Percentiles rank a stretch among this genome's conserved stretches.
Conservation (phyloP, 2,329 filamentous ascomycete species). For the Cladosporium sp. region DNA sequence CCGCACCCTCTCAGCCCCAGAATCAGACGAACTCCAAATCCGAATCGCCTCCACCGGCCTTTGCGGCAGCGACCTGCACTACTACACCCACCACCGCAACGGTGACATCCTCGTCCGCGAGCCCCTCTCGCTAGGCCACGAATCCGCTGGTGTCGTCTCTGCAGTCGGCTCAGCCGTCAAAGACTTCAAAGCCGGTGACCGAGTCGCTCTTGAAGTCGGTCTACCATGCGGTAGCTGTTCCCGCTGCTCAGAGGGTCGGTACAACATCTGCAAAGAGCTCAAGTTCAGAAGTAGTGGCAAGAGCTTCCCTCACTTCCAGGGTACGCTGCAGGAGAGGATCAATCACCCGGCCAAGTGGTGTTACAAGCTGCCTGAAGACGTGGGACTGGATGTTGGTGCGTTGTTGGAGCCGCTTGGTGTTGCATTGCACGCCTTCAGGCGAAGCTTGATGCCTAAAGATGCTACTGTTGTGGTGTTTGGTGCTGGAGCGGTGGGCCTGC, state of each 20-base stretch:
- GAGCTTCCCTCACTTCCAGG: slow-evolving; percentile 58
- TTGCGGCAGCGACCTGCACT: slow-evolving; percentile 72
- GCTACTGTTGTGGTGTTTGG: slow-evolving; percentile 56
- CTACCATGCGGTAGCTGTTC: slow-evolving; percentile 68
- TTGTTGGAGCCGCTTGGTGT: slow-evolving; percentile 59
- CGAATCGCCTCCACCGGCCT: slow-evolving; percentile 63
- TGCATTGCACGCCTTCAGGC: slow-evolving; percentile 55
- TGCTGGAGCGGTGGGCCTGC: slow-evolving; percentile 57
- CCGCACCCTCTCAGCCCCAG: slow-evolving; percentile 45
- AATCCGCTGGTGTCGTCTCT: slow-evolving; percentile 75
- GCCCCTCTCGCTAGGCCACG: slow-evolving; percentile 75
- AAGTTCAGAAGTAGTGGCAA: slow-evolving; percentile 58
- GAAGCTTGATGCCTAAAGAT: slow-evolving; percentile 45
- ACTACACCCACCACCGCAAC: slow-evolving; percentile 83
- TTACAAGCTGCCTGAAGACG: slow-evolving; percentile 51
- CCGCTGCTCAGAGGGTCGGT: slow-evolving; percentile 53
- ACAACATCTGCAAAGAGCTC: slow-evolving; percentile 60
- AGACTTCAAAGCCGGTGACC: slow-evolving; percentile 67
- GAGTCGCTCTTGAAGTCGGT: slow-evolving; percentile 89
- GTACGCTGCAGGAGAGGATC: slow-evolving; percentile 59
- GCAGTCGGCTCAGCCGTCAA: slow-evolving; percentile 55
- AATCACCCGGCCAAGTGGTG: slow-evolving; percentile 60
- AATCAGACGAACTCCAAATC: slow-evolving; percentile 57
- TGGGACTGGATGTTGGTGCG: slow-evolving; percentile 54
- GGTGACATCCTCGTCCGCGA: slow-evolving; percentile 78